Evolutionary conservation across 352 stramenopile genomes (phyloP).

Genomic region (Elongisporangium anandrum): DNA sequence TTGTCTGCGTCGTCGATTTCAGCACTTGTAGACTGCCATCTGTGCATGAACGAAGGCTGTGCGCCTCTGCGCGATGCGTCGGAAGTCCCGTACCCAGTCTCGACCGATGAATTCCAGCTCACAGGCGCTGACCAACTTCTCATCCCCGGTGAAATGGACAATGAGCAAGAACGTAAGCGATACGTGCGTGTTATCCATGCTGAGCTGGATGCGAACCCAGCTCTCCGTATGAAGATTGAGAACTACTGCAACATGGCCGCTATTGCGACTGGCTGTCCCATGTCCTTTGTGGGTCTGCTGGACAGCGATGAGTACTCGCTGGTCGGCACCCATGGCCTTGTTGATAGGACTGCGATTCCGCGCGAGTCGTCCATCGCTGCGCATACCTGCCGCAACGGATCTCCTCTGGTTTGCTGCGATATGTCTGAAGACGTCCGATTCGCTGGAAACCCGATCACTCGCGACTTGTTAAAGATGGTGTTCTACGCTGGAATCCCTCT

Average conservation of each 20-base stretch:
- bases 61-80: constrained; percentile 39
- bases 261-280: constrained; percentile 62
- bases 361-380: constrained; percentile 47
- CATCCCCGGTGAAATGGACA: constrained; percentile 37
- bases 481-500: constrained; percentile 86
- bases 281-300: constrained; percentile 65
- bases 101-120: constrained; percentile 17
- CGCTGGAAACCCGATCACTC: constrained; percentile 48
- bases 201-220: constrained; percentile 35
- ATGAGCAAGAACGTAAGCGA: constrained; percentile 47
- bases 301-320: constrained; percentile 51
- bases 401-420: constrained; percentile 63
- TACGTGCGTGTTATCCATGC: constrained; percentile 37
- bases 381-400: constrained; percentile 63
- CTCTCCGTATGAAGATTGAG: constrained; percentile 37
- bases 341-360: constrained; percentile 8
- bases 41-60: constrained; percentile 64
- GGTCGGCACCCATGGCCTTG: background rate
- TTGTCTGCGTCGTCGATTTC: constrained; percentile 10
- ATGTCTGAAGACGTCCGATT: constrained; percentile 64
- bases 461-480: constrained; percentile 30
- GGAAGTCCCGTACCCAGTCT: constrained; percentile 55
- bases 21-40: constrained; percentile 23
- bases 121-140: constrained; percentile 31
- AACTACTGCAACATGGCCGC: constrained; percentile 78